Evolutionary conservation across 208 protist species (phyloP).

Genomic region (Porcisia hertigi): DNA sequence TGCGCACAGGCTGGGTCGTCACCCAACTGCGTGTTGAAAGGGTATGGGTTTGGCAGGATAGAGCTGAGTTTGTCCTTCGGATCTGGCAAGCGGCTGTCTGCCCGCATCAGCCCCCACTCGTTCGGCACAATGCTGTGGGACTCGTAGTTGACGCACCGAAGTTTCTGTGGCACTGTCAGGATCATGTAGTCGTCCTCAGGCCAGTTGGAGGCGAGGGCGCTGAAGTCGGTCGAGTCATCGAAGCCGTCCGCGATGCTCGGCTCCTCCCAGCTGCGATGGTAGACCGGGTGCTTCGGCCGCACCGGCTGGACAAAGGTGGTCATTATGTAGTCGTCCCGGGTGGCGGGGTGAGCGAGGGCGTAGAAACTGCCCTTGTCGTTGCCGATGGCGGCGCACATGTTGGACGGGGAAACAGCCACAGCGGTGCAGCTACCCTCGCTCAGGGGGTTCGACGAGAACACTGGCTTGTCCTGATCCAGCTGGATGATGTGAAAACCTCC

Average conservation of each 20-base stretch:
- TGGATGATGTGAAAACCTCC: constrained; percentile 80
- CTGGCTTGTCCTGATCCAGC: constrained; percentile 63
- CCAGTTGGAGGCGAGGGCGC: constrained; percentile 78
- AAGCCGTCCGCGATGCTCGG: constrained; percentile 75
- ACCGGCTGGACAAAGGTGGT: constrained; percentile 66
- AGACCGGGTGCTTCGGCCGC: constrained; percentile 60
- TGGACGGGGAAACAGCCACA: constrained; percentile 72
- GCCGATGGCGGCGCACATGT: constrained; percentile 83
- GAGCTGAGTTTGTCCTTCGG: constrained; percentile 84
- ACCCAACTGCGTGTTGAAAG: constrained; percentile 81
- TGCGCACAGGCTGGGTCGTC: constrained; percentile 78
- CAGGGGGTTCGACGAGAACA: constrained; percentile 59
- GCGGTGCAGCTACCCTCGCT: constrained; percentile 64
- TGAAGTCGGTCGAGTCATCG: constrained; percentile 45
- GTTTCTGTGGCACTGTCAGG: constrained; percentile 74
- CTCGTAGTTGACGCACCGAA: constrained; percentile 69
- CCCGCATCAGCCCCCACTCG: constrained; percentile 75
- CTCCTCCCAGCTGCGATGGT: constrained; percentile 72
- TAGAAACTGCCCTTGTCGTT: constrained; percentile 88
- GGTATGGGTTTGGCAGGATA: constrained; percentile 85
- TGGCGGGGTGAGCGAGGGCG: constrained; percentile 73
- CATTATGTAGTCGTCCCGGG: constrained; percentile 78
- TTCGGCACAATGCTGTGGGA: constrained; percentile 53
- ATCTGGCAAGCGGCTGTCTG: constrained; percentile 79
- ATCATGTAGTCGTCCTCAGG: constrained; percentile 91